Conservation (phyloP, 2,329 filamentous ascomycete genomes). For the Phoma sp. region DNA sequence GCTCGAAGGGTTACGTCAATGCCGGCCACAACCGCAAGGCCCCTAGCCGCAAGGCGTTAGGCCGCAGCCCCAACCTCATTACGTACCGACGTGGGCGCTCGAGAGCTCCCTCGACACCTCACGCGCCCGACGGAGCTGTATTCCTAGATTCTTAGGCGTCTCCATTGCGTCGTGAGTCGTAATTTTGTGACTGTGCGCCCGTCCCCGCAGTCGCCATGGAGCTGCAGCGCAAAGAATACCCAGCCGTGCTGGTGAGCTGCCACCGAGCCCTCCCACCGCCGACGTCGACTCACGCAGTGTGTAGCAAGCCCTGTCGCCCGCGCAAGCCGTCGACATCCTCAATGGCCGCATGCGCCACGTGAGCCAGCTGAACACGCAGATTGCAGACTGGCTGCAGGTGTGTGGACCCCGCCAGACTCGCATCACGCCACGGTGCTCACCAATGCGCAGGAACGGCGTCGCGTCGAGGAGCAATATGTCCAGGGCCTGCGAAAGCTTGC, state of each 20-base stretch:
- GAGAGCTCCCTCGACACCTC: conserved; percentile 38
- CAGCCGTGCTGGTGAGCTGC: conserved; percentile 80
- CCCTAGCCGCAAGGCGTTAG: conserved; percentile 12
- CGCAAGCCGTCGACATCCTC: conserved; percentile 80
- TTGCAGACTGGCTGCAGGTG: conserved; percentile 98
- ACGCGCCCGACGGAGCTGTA: conserved; percentile 29
- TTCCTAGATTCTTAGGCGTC: conserved; percentile 1
- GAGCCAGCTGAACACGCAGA: conserved; percentile 82
- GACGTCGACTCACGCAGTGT: conserved; percentile 37
- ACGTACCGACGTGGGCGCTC: conserved; percentile 27
- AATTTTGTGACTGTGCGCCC: conserved; percentile 37
- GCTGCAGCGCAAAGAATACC: conserved; percentile 87
- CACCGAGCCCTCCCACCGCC: conserved; percentile 23
- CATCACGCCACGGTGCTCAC: conserved; percentile 27
- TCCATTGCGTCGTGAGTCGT: neutral
- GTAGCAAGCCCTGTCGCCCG: conserved; percentile 80
- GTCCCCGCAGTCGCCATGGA: conserved; percentile 53
- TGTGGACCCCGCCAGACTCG: conserved; percentile 30
- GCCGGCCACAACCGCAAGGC: conserved; percentile 22
- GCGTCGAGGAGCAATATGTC: conserved; percentile 89
- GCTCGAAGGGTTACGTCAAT: conserved; percentile 24
- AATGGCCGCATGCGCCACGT: conserved; percentile 89
- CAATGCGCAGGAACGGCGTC: conserved; percentile 78
- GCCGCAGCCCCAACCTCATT: conserved; percentile 15
- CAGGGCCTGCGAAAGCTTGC: conserved; percentile 80